Percentiles rank a stretch among this genome's conserved stretches.
These are phyloP conservation scores for Globisporangium parvum DNA, from an alignment of 352 stramenopile species.

Conservation along the genomic window DNA sequence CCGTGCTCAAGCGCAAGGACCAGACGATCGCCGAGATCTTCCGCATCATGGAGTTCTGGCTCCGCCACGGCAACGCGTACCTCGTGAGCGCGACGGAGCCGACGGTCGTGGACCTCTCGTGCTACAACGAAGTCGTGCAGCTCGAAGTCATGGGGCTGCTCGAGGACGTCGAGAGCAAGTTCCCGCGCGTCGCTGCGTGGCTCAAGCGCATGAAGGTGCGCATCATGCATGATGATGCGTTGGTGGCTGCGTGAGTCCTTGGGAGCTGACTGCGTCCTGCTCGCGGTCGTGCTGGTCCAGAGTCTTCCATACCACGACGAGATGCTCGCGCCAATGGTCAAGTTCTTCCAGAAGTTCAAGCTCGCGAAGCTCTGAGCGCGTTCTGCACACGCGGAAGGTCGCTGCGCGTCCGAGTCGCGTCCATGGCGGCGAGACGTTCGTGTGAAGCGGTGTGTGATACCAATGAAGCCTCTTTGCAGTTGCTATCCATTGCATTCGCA, in stretches of 20 bases:
- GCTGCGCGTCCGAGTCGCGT: too few relatives aligned
- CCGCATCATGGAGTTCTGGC: conserved; percentile 63
- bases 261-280: too few relatives aligned
- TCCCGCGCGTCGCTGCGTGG: conserved; percentile 46
- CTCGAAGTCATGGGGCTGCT: conserved; percentile 65
- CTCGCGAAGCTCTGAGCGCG: conserved; percentile 36
- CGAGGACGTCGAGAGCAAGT: conserved; percentile 35
- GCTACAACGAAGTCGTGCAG: conserved; percentile 74
- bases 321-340: conserved; percentile 54
- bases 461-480: too few relatives aligned
- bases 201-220: conserved; percentile 71
- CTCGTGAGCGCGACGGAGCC: conserved; percentile 50
- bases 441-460: too few relatives aligned
- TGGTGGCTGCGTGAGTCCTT: too few relatives aligned
- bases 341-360: conserved; percentile 70
- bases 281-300: too few relatives aligned
- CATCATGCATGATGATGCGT: too few relatives aligned
- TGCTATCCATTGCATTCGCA: too few relatives aligned
- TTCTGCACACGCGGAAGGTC: too few relatives aligned
- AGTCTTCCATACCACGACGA: conserved; percentile 57
- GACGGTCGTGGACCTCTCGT: conserved; percentile 63
- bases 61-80: conserved; percentile 52
- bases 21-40: conserved; percentile 51
- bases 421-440: too few relatives aligned
- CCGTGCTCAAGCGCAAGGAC: conserved; percentile 42